These are phyloP conservation scores for Astragalus membranaceus DNA, from an alignment of 306 rosid genomes.

Conservation along the genomic window DNA sequence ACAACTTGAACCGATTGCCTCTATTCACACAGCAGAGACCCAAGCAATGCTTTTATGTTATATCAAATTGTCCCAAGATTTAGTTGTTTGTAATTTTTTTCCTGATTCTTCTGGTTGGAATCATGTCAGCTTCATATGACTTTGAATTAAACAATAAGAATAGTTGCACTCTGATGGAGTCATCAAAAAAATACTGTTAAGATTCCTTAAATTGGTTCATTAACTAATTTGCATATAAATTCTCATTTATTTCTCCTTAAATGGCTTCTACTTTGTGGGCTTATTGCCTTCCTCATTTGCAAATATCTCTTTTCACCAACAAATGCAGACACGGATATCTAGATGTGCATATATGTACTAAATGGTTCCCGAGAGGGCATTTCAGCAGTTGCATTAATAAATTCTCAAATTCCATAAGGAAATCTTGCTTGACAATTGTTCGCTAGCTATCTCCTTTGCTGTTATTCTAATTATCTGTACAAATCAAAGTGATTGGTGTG, in stretches of 20 bases:
- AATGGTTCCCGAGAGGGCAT: background rate
- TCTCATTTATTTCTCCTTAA: background rate
- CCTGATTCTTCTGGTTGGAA: background rate
- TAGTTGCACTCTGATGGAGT: conserved; percentile 18
- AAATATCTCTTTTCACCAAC: background rate
- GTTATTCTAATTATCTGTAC: conserved; percentile 15
- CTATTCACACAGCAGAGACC: background rate
- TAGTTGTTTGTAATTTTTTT: background rate
- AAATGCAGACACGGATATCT: background rate
- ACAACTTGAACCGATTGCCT: background rate
- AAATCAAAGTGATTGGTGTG: background rate
- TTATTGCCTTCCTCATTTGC: conserved; percentile 4
- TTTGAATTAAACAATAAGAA: background rate
- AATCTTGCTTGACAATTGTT: background rate
- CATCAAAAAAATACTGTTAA: background rate
- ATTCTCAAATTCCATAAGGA: conserved; percentile 5
- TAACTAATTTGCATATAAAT: background rate
- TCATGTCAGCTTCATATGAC: background rate
- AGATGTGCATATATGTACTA: background rate
- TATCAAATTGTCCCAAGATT: background rate
- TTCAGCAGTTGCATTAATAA: conserved; percentile 4
- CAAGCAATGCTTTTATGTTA: background rate
- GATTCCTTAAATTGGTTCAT: conserved; percentile 4
- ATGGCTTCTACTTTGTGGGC: conserved; percentile 2
- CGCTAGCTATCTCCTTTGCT: background rate